A percentile compares a stretch with the other conserved stretches of the same genome.
phyloP scores from a whole-genome alignment of 768 basidiomycete genomes.

The Phylloporus arenicola region DNA sequence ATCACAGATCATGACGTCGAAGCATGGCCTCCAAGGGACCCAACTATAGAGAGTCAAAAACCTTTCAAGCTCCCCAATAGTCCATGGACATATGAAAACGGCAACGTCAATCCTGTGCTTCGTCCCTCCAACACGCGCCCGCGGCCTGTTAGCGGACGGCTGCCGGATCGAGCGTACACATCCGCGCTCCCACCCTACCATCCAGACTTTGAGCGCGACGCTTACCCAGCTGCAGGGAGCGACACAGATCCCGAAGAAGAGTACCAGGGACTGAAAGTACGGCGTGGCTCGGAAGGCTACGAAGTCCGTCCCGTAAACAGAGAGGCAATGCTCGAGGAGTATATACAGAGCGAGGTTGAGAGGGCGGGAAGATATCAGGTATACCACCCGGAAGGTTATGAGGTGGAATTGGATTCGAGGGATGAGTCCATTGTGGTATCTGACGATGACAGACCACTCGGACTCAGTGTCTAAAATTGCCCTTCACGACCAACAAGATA shows the following conservation, averaged over 20 bases:
- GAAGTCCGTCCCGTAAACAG: conserved; percentile 60
- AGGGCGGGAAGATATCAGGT: conserved; percentile 58
- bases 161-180: conserved; percentile 28
- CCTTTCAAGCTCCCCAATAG: conserved; percentile 49
- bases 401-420: conserved; percentile 20
- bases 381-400: conserved; percentile 59
- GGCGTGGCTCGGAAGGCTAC: conserved; percentile 79
- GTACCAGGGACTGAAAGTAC: conserved; percentile 36
- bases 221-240: conserved; percentile 15
- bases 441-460: conserved; percentile 22
- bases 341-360: conserved; percentile 49
- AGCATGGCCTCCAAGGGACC: conserved; percentile 76
- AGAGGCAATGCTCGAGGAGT: conserved; percentile 57
- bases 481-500: background rate
- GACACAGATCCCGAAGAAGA: conserved; percentile 30
- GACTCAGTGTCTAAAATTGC: conserved; percentile 12
- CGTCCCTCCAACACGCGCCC: conserved; percentile 51
- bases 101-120: conserved; percentile 68
- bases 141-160: conserved; percentile 25
- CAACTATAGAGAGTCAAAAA: conserved; percentile 33
- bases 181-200: conserved; percentile 70
- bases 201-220: conserved; percentile 52
- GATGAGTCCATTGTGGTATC: background rate
- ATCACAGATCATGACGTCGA: conserved; percentile 34
- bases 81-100: conserved; percentile 87